Evolutionary conservation across 495 filamentous ascomycete genomes (phyloP), one percentile per base, ranked within the genome.

Genomic region (Hyphodiscus hymeniophilus): DNA sequence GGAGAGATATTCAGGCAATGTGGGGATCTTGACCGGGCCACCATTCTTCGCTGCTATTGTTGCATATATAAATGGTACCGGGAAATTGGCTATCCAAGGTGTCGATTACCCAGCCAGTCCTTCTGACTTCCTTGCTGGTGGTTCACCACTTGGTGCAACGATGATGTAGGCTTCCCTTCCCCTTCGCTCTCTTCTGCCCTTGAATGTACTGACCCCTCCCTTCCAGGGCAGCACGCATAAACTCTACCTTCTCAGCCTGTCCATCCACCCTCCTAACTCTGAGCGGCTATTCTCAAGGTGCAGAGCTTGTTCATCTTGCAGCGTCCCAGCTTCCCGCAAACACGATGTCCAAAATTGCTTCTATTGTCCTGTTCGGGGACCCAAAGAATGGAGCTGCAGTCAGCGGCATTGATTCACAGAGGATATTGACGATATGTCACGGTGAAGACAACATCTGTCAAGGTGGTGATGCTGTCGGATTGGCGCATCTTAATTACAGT

Each of bases 331-430:
- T 72, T 4, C 57, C 61, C 11, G 57, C 63, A 1, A 50, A 58
- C 23, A 65, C 76, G 31, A 61, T 66, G 48, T 58, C 67, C 40
- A 66, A 69, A 56, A 71, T 80, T 51, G 71, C 67, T 38, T 74
- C 71, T 22, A 74, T 74, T 10, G 69, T 76, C n/a, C 66, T 74
- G 0, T 80, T 71, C 36, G 76, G 77, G 3, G 74, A 79, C 53
- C 79, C 76, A 33, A 70, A 75, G 50, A 78, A 78, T 58, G 48
- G 49, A 26, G 54, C 63, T 30, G 73, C 76, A 56, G 66, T 79
- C 45, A 52, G 58, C 20, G 68, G 71, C 1, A 57, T 61, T 15
- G 67, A 78, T 40, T 63, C 66, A 20, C 67, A 68, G 45, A 68
- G 70, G 52, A 60, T 63, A 26, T 59, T 72, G 51, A 71, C 77